These are phyloP conservation scores for Leccinum barrowsii DNA, from an alignment of 768 basidiomycete genomes.

Conservation along the genomic window DNA sequence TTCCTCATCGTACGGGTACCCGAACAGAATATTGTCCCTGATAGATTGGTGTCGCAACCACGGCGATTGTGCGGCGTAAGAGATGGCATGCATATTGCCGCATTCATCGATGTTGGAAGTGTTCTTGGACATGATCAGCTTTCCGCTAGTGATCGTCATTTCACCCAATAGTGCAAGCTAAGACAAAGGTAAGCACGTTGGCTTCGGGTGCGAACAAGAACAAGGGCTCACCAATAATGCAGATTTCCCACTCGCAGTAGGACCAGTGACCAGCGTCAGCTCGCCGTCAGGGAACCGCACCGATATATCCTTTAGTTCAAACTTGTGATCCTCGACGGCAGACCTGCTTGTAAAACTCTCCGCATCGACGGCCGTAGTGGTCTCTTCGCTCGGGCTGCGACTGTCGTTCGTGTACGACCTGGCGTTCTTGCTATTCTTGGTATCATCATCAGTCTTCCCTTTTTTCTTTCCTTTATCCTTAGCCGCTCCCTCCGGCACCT, in stretches of 20 bases:
- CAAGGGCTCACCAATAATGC: constrained; percentile 37
- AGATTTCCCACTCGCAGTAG: constrained; percentile 50
- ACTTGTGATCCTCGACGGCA: constrained; percentile 30
- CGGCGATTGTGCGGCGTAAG: constrained; percentile 71
- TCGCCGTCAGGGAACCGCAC: constrained; percentile 46
- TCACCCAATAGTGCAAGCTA: constrained; percentile 39
- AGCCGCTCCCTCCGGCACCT: constrained; percentile 35
- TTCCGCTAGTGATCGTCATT: constrained; percentile 35
- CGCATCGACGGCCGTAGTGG: constrained; percentile 11
- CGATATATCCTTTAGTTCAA: constrained; percentile 42
- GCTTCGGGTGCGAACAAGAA: neutral
- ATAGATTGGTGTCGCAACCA: constrained; percentile 74
- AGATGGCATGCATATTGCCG: constrained; percentile 59
- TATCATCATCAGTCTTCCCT: constrained; percentile 10
- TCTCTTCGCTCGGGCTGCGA: constrained; percentile 8
- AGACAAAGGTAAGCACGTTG: neutral
- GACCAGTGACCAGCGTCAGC: constrained; percentile 44
- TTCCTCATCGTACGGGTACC: constrained; percentile 63
- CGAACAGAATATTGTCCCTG: constrained; percentile 79
- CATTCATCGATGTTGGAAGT: constrained; percentile 53
- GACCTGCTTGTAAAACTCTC: constrained; percentile 12
- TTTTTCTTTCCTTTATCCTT: constrained; percentile 19
- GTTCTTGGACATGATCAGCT: constrained; percentile 42
- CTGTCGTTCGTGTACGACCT: neutral
- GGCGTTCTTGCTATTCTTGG: constrained; percentile 4